These are phyloP conservation scores for Boletus rufocinnamomeus DNA, from an alignment of 768 basidiomycete species.

Conservation along the genomic window DNA sequence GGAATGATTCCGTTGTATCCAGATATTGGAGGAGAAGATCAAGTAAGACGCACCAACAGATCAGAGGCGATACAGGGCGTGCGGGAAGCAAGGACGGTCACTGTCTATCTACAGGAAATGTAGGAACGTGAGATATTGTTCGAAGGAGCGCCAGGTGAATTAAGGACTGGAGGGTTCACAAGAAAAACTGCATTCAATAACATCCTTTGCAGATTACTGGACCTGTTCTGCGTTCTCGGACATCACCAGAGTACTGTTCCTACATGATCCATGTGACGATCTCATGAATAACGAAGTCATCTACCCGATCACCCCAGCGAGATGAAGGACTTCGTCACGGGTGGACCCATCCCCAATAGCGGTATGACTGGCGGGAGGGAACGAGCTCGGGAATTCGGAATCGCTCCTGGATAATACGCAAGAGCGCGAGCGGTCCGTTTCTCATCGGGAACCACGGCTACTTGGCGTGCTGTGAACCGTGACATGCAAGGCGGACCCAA, in stretches of 20 bases:
- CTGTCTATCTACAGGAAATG: conserved; percentile 41
- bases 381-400: not conserved
- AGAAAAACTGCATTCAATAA: conserved; percentile 32
- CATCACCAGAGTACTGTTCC: not conserved
- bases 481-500: too few species aligned
- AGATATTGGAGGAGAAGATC: conserved; percentile 33
- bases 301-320: too few species aligned
- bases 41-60: not conserved
- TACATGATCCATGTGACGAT: too few species aligned
- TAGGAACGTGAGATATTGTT: conserved; percentile 44
- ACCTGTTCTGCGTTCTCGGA: not conserved
- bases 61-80: conserved; percentile 20
- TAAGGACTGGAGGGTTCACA: conserved; percentile 51
- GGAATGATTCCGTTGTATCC: conserved; percentile 39
- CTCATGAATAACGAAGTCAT: too few species aligned
- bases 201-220: too few species aligned
- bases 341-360: not conserved
- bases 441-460: not conserved
- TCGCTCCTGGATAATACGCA: not conserved
- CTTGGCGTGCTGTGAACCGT: too few species aligned
- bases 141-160: conserved; percentile 45
- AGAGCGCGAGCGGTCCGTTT: not conserved
- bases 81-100: conserved; percentile 21
- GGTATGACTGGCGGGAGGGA: not conserved
- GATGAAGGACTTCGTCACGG: not conserved